Conservation (phyloP, 2,329 filamentous ascomycete species). For the Fusarium sp. region DNA sequence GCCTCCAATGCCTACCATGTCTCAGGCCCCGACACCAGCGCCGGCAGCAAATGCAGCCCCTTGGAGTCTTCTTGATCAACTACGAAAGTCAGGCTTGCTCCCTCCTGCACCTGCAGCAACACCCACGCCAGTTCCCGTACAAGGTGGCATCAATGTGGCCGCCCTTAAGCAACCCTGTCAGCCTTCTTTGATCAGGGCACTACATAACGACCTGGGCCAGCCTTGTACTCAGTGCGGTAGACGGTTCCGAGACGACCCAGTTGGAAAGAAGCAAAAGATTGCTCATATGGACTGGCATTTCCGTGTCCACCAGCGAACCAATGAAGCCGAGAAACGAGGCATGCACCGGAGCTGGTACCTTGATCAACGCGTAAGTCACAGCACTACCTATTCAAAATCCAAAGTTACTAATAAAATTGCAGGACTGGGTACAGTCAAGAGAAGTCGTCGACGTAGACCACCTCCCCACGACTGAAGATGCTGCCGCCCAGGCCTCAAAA, state of each 20-base stretch:
- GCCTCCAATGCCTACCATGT: conserved; percentile 58
- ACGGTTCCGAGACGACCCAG: conserved; percentile 81
- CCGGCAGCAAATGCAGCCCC: conserved; percentile 60
- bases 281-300: conserved; percentile 99
- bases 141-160: conserved; percentile 71
- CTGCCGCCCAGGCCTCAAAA: conserved; percentile 51
- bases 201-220: conserved; percentile 86
- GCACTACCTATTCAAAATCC: background rate
- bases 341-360: conserved; percentile 96
- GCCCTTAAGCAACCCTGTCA: conserved; percentile 82
- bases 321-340: conserved; percentile 85
- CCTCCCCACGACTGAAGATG: conserved; percentile 51
- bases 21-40: conserved; percentile 42
- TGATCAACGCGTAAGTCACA: conserved; percentile 77
- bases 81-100: conserved; percentile 77
- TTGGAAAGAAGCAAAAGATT: conserved; percentile 87
- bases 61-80: conserved; percentile 73
- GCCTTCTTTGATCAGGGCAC: conserved; percentile 76
- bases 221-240: conserved; percentile 93
- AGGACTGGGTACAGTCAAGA: conserved; percentile 91
- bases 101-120: conserved; percentile 58
- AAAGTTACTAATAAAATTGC: conserved; percentile 44
- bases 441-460: conserved; percentile 80
- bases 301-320: conserved; percentile 88
- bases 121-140: conserved; percentile 55